Base-by-base conservation (phyloP, 345 rosid species). In the Acer yangbiense region DNA sequence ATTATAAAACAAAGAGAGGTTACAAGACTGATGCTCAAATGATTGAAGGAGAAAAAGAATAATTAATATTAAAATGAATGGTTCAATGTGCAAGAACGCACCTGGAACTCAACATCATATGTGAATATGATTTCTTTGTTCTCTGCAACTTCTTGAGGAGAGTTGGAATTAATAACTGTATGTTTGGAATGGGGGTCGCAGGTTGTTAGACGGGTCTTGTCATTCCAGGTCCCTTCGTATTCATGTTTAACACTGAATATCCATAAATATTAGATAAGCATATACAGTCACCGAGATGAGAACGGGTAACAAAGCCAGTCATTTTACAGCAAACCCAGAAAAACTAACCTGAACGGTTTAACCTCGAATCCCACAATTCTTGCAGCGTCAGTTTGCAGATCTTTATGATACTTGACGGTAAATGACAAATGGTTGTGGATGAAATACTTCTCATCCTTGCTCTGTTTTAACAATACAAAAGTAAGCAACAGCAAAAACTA, bases 281-380 rank as follows among this genome's bases (percentile, higher is more conserved):
- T 9, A 69, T 35, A 41, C 74, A 1, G 12, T 5, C 35, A 57
- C 68, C 60, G 55, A n/a, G 58, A 44, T 57, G 39, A 54, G 17
- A 50, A 65, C 13, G 9, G 11, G 44, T 41, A 48, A 48, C 14
- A 77, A 20, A 70, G 54, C 50, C 50, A 77, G 54, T 41, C 10
- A 58, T 69, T 64, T 32, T 3, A 29, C 29, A 76, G 32, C 32
- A 66, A 39, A 71, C 35, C 54, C 27, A 75, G 78, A 78, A 72
- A 39, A 52, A 68, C 79, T 55, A 68, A 95, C 98, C 99, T 93
- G 86, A 79, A 91, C 46, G 97, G 99, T 73, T 89, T 95, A 72
- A 95, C 99, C 85, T 95, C 98, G 80, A 95, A 95, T 64, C 99
- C 99, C 48, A 95, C 99, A 82, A 95, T 95, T 81, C 99, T 92